These are phyloP conservation scores for Ascochyta rabiei DNA, from an alignment of 2,329 filamentous ascomycete genomes.

Conservation along the genomic window DNA sequence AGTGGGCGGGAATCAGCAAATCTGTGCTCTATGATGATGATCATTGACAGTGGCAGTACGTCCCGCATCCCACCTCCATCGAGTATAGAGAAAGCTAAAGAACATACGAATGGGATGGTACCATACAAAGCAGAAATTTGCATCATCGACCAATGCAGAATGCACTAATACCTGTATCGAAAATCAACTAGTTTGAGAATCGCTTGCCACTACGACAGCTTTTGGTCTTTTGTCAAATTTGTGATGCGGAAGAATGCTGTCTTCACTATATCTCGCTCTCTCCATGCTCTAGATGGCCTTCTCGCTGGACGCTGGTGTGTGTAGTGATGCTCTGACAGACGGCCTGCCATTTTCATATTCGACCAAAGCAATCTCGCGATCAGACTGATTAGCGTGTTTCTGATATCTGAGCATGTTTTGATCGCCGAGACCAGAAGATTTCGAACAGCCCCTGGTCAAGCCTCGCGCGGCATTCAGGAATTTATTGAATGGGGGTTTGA, in stretches of 20 bases:
- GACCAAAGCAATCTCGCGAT: neutral
- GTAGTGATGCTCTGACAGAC: neutral
- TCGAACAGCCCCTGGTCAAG: neutral
- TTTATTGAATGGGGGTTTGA: conserved; percentile 40
- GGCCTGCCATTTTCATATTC: neutral
- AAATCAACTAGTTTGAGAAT: no score
- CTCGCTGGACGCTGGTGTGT: neutral
- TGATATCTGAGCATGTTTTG: neutral
- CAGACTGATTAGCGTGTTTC: neutral
- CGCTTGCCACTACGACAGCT: no score
- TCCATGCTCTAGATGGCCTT: neutral
- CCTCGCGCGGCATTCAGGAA: conserved; percentile 32
- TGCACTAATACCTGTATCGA: no score
- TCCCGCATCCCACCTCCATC: no score
- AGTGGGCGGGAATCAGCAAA: no score
- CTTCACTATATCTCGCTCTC: neutral
- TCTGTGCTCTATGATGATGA: no score
- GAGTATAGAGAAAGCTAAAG: no score
- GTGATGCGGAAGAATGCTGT: neutral
- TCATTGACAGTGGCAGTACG: no score
- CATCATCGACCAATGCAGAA: no score
- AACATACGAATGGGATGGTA: no score
- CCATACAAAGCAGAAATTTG: no score
- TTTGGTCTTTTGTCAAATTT: no score
- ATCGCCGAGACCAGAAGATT: neutral